Conservation (phyloP, 805 yeast species). For the Ogataea paraovalis region DNA sequence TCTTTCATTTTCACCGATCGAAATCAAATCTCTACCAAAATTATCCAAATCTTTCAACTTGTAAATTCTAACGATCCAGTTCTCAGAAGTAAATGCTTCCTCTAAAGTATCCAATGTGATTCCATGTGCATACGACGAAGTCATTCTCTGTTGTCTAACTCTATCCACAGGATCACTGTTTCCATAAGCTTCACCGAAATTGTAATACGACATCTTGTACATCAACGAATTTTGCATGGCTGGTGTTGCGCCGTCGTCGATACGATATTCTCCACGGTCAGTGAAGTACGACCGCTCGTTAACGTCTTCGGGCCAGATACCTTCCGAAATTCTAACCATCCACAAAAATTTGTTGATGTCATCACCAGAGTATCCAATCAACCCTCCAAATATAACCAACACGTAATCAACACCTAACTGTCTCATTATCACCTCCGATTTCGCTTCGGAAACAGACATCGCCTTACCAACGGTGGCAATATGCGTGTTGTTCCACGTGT, state of each 20-base stretch:
- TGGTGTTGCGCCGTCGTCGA: conserved; percentile 75
- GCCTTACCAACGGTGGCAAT: conserved; percentile 99
- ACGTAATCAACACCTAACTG: conserved; percentile 95
- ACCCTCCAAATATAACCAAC: conserved; percentile 89
- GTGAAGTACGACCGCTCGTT: conserved; percentile 82
- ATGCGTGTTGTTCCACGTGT: conserved; percentile 99
- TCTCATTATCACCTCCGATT: conserved; percentile 80
- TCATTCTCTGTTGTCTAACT: conserved; percentile 71
- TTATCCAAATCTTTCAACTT: conserved; percentile 85
- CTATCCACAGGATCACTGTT: conserved; percentile 70
- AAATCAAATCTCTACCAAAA: conserved; percentile 72
- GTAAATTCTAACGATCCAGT: conserved; percentile 94
- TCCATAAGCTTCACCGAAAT: conserved; percentile 69
- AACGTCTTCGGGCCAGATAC: conserved; percentile 99
- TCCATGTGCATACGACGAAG: conserved; percentile 23
- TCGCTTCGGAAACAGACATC: conserved; percentile 86
- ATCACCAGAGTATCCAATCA: conserved; percentile 91
- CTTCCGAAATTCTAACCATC: conserved; percentile 99
- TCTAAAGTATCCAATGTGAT: conserved; percentile 76
- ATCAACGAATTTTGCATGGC: conserved; percentile 86
- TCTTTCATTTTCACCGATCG: conserved; percentile 52
- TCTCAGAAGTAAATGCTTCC: conserved; percentile 92
- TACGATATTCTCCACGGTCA: conserved; percentile 79
- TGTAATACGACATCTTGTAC: conserved; percentile 92
- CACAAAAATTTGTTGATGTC: conserved; percentile 95